A percentile compares a stretch with the other conserved stretches of the same genome.
phyloP scores from a whole-genome alignment of 1,284 basidiomycete genomes.

The Exobasidium cylindrosporum region DNA sequence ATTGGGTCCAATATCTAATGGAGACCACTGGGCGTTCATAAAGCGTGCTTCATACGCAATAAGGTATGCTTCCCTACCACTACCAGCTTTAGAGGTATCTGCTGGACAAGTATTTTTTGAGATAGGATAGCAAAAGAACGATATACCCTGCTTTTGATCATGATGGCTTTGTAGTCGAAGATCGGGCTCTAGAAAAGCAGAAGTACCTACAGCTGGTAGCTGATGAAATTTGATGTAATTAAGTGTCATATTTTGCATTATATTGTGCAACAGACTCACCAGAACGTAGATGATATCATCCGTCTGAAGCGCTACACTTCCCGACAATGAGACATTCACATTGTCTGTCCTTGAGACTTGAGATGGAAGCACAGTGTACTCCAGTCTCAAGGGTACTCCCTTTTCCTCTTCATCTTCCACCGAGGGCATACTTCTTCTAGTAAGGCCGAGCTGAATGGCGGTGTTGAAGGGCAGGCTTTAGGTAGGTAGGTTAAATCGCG shows the following conservation, averaged over 20 bases:
- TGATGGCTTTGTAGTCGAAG: neutral
- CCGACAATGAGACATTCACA: conserved; percentile 2
- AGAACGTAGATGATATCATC: neutral
- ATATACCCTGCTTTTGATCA: neutral
- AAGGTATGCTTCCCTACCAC: neutral
- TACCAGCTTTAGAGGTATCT: neutral
- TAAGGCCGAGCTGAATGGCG: neutral
- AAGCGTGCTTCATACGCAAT: neutral
- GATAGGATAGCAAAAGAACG: neutral
- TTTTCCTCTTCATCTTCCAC: neutral
- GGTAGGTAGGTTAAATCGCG: neutral
- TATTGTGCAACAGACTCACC: neutral
- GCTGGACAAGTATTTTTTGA: neutral
- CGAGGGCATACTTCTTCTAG: neutral
- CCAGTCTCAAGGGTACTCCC: neutral
- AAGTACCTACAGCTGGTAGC: neutral
- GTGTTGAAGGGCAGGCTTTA: neutral
- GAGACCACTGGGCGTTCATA: neutral
- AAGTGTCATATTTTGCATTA: neutral
- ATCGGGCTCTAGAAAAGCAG: neutral
- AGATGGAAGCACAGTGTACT: neutral
- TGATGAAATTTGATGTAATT: neutral
- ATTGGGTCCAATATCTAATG: neutral
- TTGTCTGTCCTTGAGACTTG: neutral
- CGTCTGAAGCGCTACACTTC: neutral